Evolutionary conservation across 1,139 yeast genomes (phyloP).

Genomic region (Candida tropicalis): DNA sequence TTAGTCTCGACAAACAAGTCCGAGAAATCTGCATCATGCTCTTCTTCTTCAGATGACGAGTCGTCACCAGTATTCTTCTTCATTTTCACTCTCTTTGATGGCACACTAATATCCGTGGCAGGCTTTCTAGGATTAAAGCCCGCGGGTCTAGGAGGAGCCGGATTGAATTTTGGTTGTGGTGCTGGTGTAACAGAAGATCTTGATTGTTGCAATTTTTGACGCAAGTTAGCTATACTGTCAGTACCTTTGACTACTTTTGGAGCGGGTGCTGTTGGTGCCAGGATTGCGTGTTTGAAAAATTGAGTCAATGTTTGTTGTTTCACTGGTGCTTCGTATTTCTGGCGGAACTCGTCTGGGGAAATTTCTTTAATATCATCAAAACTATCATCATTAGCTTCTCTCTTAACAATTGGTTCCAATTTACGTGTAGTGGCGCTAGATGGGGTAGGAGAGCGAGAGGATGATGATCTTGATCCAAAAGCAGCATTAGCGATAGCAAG

Average conservation of each 20-base stretch:
- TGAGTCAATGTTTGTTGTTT: conserved; percentile 53
- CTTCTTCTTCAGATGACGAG: conserved; percentile 39
- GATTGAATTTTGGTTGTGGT: conserved; percentile 36
- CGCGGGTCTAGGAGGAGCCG: conserved; percentile 78
- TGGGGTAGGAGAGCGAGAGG: too few relatives aligned
- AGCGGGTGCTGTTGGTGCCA: conserved; percentile 44
- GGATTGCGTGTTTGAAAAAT: conserved; percentile 44
- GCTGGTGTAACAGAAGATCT: conserved; percentile 17
- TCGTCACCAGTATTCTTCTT: conserved; percentile 32
- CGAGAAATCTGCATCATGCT: conserved; percentile 39
- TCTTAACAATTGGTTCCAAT: background rate
- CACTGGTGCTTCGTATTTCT: conserved; percentile 12
- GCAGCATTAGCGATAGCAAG: background rate
- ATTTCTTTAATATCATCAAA: conserved; percentile 8
- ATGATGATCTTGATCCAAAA: too few relatives aligned
- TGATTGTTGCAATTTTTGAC: conserved; percentile 36
- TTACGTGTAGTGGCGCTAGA: background rate
- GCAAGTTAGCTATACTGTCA: conserved; percentile 41
- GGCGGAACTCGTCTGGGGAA: conserved; percentile 11
- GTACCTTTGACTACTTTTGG: conserved; percentile 36
- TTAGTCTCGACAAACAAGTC: conserved; percentile 44
- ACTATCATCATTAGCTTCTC: background rate
- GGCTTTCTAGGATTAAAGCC: conserved; percentile 64
- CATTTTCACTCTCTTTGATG: conserved; percentile 30
- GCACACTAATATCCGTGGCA: conserved; percentile 11